These are phyloP conservation scores for Tylopilus sp. DNA, from an alignment of 1,284 basidiomycete genomes.

Conservation along the genomic window DNA sequence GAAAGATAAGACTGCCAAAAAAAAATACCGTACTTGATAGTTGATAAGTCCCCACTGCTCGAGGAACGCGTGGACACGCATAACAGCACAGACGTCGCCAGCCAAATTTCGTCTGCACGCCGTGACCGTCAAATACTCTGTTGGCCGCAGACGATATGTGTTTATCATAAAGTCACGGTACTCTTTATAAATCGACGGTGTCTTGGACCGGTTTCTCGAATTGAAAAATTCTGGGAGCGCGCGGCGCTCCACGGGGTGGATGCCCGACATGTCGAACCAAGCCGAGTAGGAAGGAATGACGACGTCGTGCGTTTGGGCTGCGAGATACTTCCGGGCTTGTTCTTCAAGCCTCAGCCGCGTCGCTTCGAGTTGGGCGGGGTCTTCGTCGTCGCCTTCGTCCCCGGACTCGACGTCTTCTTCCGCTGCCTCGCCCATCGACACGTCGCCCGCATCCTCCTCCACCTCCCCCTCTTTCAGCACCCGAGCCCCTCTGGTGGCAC, in stretches of 20 bases:
- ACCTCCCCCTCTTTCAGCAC: conserved; percentile 61
- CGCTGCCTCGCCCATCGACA: conserved; percentile 72
- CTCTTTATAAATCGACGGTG: conserved; percentile 97
- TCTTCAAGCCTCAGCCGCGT: conserved; percentile 77
- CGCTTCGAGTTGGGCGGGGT: conserved; percentile 77
- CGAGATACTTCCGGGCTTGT: conserved; percentile 90
- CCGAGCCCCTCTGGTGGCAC: conserved; percentile 41
- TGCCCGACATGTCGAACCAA: conserved; percentile 96
- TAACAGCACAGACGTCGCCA: conserved; percentile 97
- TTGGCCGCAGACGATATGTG: conserved; percentile 92
- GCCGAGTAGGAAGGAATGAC: conserved; percentile 97
- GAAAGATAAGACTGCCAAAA: conserved; percentile 14
- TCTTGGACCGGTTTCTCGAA: conserved; percentile 91
- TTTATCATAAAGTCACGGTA: conserved; percentile 99
- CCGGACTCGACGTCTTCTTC: conserved; percentile 61
- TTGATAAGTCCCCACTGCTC: conserved; percentile 99
- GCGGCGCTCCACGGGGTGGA: conserved; percentile 90
- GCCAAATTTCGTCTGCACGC: conserved; percentile 95
- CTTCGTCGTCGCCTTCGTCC: conserved; percentile 71
- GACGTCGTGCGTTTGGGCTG: conserved; percentile 95
- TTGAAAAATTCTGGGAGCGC: conserved; percentile 99
- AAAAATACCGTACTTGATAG: conserved; percentile 72
- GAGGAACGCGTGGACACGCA: conserved; percentile 98
- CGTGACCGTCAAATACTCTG: conserved; percentile 97
- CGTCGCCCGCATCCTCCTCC: conserved; percentile 62